Evolutionary conservation across 108 stramenopile genomes (phyloP).

Genomic region (Nitzschia putrida): DNA sequence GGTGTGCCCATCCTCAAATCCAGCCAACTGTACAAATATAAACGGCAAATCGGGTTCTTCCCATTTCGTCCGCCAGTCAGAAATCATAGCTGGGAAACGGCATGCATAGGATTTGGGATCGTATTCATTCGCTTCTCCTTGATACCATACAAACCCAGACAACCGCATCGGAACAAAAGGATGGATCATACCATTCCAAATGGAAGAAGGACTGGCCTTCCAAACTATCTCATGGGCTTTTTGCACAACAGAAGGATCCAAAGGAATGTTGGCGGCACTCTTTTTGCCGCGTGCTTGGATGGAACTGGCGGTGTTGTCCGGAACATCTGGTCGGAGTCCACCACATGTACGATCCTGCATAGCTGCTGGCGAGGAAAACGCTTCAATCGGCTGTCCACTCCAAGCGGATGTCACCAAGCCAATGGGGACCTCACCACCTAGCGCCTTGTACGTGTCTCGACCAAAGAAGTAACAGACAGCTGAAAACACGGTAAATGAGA

Average conservation of each 20-base stretch:
- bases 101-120: constrained; percentile 29
- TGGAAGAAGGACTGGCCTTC: too few species aligned
- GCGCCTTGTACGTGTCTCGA: constrained; percentile 7
- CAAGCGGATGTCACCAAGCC: constrained; percentile 29
- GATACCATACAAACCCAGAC: constrained; percentile 30
- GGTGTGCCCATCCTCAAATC: not conserved
- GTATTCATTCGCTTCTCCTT: constrained; percentile 35
- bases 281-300: not conserved
- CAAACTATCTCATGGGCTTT: too few species aligned
- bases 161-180: constrained; percentile 28
- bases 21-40: constrained; percentile 35
- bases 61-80: constrained; percentile 34
- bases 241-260: too few species aligned
- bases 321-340: not conserved
- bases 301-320: not conserved
- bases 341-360: constrained; percentile 29
- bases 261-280: not conserved
- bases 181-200: constrained; percentile 45
- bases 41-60: constrained; percentile 17
- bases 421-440: constrained; percentile 33
- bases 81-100: constrained; percentile 41
- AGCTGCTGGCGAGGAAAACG: constrained; percentile 29
- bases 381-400: constrained; percentile 32
- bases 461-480: constrained; percentile 42
- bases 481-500: constrained; percentile 5